These are phyloP conservation scores for Sugiyamaella valdiviana DNA, from an alignment of 805 yeast species.

Conservation along the genomic window DNA sequence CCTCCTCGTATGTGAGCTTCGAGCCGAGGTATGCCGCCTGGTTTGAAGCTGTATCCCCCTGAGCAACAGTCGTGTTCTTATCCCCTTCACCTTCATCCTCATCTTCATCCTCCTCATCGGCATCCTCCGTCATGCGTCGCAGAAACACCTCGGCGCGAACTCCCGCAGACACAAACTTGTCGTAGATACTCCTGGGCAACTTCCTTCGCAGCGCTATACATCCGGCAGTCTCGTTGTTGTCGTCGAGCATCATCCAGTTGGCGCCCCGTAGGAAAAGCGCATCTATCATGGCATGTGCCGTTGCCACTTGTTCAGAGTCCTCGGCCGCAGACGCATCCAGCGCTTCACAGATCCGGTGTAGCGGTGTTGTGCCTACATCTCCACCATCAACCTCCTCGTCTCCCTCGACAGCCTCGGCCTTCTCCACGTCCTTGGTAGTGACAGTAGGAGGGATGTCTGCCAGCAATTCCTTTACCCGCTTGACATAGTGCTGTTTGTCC, in stretches of 20 bases:
- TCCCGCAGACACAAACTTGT: conserved; percentile 68
- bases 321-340: conserved; percentile 37
- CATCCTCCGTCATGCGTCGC: conserved; percentile 56
- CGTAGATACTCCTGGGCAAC: conserved; percentile 45
- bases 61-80: conserved; percentile 14
- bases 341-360: conserved; percentile 60
- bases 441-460: conserved; percentile 78
- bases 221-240: conserved; percentile 73
- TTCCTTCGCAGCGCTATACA: conserved; percentile 58
- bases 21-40: conserved; percentile 61
- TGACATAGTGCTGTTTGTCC: conserved; percentile 11
- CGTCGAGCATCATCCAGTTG: conserved; percentile 81
- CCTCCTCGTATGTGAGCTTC: conserved; percentile 58
- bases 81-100: conserved; percentile 7
- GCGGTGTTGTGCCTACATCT: conserved; percentile 65
- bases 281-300: conserved; percentile 52
- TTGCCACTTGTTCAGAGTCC: conserved; percentile 39
- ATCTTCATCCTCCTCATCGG: conserved; percentile 13
- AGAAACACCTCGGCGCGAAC: conserved; percentile 80
- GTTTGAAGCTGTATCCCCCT: conserved; percentile 29
- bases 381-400: conserved; percentile 19
- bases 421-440: conserved; percentile 66
- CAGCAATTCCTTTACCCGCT: conserved; percentile 40
- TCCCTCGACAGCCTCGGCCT: conserved; percentile 7
- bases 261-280: conserved; percentile 78